Conservation (phyloP, 805 yeast species). For the Sungouiella thailandica region DNA sequence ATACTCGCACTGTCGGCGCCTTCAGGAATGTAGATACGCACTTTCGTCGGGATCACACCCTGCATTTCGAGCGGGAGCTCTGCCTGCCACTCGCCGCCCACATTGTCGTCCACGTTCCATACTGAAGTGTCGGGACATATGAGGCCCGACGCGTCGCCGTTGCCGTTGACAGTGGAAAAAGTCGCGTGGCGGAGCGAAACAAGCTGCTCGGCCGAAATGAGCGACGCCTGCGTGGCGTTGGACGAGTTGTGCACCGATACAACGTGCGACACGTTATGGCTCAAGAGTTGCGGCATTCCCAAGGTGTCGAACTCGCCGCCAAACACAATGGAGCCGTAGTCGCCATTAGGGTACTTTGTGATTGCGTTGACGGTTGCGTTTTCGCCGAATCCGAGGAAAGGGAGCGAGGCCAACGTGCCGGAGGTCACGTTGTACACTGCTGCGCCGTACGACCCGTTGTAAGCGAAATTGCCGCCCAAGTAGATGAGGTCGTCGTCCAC, state of each 20-base stretch:
- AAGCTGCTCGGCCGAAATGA: slow-evolving; percentile 54
- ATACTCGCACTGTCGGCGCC: slow-evolving; percentile 47
- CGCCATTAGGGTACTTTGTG: slow-evolving; percentile 34
- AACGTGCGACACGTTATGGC: slow-evolving; percentile 28
- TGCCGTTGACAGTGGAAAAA: slow-evolving; percentile 45
- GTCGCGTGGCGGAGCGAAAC: slow-evolving; percentile 55
- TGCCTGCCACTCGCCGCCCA: slow-evolving; percentile 64
- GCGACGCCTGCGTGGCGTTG: slow-evolving; percentile 33
- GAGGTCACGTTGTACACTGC: slow-evolving; percentile 55
- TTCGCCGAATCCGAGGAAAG: slow-evolving; percentile 73
- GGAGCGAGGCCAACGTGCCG: slow-evolving; percentile 40
- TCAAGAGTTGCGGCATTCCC: slow-evolving; percentile 44
- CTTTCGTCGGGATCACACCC: slow-evolving; percentile 56
- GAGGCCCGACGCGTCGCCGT: slow-evolving; percentile 28
- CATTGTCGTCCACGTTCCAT: slow-evolving; percentile 50
- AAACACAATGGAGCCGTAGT: slow-evolving; percentile 54
- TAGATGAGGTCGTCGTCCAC: slow-evolving; percentile 50
- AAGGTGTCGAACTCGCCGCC: slow-evolving; percentile 72
- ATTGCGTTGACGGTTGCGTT: slow-evolving; percentile 62
- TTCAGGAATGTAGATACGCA: slow-evolving; percentile 63
- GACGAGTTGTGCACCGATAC: slow-evolving; percentile 24
- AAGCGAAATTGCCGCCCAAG: slow-evolving; percentile 75
- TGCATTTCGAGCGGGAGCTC: slow-evolving; percentile 46
- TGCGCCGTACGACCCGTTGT: slow-evolving; percentile 50
- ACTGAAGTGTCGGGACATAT: slow-evolving; percentile 54